Evolutionary conservation across 169 alveolate species (phyloP), one percentile per base, ranked within the genome.

Genomic region (Plasmodium blacklocki): DNA sequence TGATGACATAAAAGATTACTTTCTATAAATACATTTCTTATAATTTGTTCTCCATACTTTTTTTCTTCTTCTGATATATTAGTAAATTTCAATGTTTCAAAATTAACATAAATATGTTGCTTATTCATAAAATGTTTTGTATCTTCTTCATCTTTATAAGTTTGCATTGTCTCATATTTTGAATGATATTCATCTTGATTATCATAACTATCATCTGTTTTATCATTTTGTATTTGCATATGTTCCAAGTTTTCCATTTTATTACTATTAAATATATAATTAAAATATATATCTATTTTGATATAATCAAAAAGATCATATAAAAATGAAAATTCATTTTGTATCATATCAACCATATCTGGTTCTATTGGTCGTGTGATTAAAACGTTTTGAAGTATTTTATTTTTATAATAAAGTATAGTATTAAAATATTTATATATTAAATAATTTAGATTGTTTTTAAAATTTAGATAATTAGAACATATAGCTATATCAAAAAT

Each of bases 401-500:
- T 32, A 32, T 32, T 32, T 32, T 32, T 32, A 32, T 32, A 32
- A 32, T 32, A 32, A 0, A 32, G 45, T 32, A 32, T 5, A 5
- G 45, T 95, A 39, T 96, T 93, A 74, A 98, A 97, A 88, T 95
- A 94, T 43, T 89, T 87, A 50, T 91, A 75, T 2, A 97, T 88
- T 21, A 97, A 80, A 92, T 86, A 95, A 0, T 98, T 91, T 49
- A 92, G 95, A 14, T 96, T 93, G n/a, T 96, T 93, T 23, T 95
- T 93, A 3, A 96, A 88, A 67, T 93, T 63, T 26, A 97, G 90
- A 11, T 94, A 94, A 89, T 97, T 95, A 1, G 99, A 97, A 39
- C 99, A 99, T 78, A 95, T 91, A 11, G 96, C 97, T 0, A 99
- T 98, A 90, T 98, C 99, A 70, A 98, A 96, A 96, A 97, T 75